Evolutionary conservation across 2,329 filamentous ascomycete species (phyloP).

Genomic region (Cladophialophora psammophila): DNA sequence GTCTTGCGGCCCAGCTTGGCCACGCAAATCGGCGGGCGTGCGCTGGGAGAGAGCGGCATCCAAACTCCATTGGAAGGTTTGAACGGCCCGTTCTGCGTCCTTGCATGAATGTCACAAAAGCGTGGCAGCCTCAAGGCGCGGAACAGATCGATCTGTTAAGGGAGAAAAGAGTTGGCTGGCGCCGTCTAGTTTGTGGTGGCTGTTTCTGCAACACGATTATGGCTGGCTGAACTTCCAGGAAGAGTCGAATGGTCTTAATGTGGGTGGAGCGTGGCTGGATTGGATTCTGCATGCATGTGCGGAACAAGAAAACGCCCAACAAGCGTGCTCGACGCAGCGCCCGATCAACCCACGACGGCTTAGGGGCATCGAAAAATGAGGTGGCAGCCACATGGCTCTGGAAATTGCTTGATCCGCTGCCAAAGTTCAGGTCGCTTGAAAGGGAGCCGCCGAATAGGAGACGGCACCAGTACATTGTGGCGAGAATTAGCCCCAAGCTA

Average conservation of each 20-base stretch:
- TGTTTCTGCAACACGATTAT: conserved; percentile 13
- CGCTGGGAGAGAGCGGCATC: neutral
- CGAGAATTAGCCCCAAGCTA: conserved; percentile 22
- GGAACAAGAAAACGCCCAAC: conserved; percentile 24
- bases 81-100: neutral
- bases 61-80: neutral
- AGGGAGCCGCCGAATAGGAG: conserved; percentile 22
- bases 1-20: neutral
- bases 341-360: neutral
- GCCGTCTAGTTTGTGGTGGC: conserved; percentile 19
- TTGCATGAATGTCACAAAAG: conserved; percentile 12
- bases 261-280: conserved; percentile 8
- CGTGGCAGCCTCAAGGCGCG: conserved; percentile 22
- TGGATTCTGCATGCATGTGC: conserved; percentile 2
- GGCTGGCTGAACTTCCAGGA: conserved; percentile 34
- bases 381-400: conserved; percentile 39
- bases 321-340: conserved; percentile 3
- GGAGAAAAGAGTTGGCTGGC: neutral
- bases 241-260: conserved; percentile 12
- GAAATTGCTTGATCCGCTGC: conserved; percentile 40
- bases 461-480: conserved; percentile 3
- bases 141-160: conserved; percentile 22
- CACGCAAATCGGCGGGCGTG: neutral
- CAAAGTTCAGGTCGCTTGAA: conserved; percentile 18
- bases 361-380: conserved; percentile 22